phyloP scores from a whole-genome alignment of 495 filamentous ascomycete genomes.

The Talaromyces thailandensis region DNA sequence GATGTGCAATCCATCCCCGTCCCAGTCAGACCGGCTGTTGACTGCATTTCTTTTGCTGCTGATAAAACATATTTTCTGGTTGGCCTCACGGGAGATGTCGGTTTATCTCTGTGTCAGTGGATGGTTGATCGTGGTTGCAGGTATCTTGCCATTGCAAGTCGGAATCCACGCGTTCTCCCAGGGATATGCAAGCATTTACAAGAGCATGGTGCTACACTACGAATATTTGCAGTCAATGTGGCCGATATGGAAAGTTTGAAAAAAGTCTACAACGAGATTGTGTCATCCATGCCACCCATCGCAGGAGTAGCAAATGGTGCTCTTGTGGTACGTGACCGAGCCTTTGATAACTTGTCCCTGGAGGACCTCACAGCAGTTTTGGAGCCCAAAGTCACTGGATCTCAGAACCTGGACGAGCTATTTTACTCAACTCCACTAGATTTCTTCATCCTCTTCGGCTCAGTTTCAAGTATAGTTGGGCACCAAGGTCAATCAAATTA shows the following conservation, averaged over 20 bases:
- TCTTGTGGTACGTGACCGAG: conserved; percentile 11
- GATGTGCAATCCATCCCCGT: neutral
- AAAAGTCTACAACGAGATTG: neutral
- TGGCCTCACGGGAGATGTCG: conserved; percentile 18
- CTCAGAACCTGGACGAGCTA: conserved; percentile 13
- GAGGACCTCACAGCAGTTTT: conserved; percentile 9
- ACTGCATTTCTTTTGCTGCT: neutral
- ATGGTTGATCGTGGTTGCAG: conserved; percentile 14
- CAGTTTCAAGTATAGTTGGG: conserved; percentile 11
- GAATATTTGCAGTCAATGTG: conserved; percentile 10
- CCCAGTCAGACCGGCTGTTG: neutral
- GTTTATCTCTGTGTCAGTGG: conserved; percentile 17
- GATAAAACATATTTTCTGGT: conserved; percentile 17
- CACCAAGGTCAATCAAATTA: conserved; percentile 26
- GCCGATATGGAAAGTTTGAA: neutral
- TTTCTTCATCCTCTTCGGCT: conserved; percentile 28
- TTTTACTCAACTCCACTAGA: conserved; percentile 16
- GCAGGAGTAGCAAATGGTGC: conserved; percentile 16
- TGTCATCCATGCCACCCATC: conserved; percentile 9
- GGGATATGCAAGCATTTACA: neutral
- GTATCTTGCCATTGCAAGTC: conserved; percentile 1
- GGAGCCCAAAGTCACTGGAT: conserved; percentile 14
- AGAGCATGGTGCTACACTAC: conserved; percentile 10
- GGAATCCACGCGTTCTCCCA: neutral
- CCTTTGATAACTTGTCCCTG: conserved; percentile 8